phyloP scores from a whole-genome alignment of 192 early-diverging fungal species.

The Backusella tarrabulga region DNA sequence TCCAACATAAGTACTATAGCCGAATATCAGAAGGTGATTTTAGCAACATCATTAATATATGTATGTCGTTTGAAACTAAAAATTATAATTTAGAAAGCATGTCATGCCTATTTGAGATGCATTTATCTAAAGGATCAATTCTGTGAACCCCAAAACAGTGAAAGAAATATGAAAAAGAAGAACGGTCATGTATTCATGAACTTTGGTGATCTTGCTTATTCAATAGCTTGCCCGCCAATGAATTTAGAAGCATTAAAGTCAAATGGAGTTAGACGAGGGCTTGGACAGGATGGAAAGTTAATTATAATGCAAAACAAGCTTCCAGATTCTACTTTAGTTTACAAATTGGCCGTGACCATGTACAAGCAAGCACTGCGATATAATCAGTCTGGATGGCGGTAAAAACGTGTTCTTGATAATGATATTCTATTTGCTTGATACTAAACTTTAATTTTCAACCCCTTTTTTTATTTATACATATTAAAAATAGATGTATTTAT shows the following conservation, averaged over 20 bases:
- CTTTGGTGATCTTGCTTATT: conserved; percentile 49
- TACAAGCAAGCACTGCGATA: conserved; percentile 21
- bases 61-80: background rate
- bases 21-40: conserved; percentile 54
- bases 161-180: background rate
- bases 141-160: background rate
- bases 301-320: background rate
- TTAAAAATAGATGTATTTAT: conserved; percentile 21
- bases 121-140: conserved; percentile 8
- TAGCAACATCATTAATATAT: background rate
- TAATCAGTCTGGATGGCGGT: conserved; percentile 23
- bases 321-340: conserved; percentile 24
- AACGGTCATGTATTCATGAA: conserved; percentile 40
- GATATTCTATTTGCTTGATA: background rate
- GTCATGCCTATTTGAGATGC: conserved; percentile 57
- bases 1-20: conserved; percentile 48
- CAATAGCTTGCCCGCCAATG: conserved; percentile 52
- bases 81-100: conserved; percentile 46
- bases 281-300: conserved; percentile 25
- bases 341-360: conserved; percentile 33
- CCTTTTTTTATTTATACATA: background rate
- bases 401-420: background rate
- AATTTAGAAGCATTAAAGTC: conserved; percentile 47
- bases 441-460: background rate
- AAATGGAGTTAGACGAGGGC: background rate